Conservation (phyloP, 2,329 filamentous ascomycete genomes). For the Pseudogymnoascus sp. region DNA sequence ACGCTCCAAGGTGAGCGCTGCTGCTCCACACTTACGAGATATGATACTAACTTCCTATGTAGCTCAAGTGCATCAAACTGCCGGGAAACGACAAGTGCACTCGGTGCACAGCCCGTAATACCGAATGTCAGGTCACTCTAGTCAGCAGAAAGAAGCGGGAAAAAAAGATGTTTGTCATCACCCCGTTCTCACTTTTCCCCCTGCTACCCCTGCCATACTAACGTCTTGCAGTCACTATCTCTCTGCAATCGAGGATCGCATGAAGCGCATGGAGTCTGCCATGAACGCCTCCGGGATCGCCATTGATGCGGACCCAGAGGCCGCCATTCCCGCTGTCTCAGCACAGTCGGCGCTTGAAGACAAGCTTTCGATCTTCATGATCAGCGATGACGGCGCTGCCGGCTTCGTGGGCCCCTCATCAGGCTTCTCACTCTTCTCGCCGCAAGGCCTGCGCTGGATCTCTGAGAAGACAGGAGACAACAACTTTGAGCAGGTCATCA, state of each 20-base stretch:
- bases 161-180: constrained; percentile 15
- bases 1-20: constrained; percentile 18
- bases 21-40: background rate
- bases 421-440: constrained; percentile 22
- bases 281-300: constrained; percentile 15
- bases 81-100: constrained; percentile 15
- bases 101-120: constrained; percentile 16
- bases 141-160: constrained; percentile 21
- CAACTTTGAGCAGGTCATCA: constrained; percentile 8
- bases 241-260: constrained; percentile 19
- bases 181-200: constrained; percentile 5
- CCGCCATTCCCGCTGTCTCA: background rate
- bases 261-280: constrained; percentile 21
- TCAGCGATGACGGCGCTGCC: constrained; percentile 14
- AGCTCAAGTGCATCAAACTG: constrained; percentile 19
- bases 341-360: constrained; percentile 6
- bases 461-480: constrained; percentile 15
- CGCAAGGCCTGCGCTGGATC: constrained; percentile 20
- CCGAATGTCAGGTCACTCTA: constrained; percentile 19
- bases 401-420: constrained; percentile 19
- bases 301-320: background rate
- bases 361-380: constrained; percentile 16
- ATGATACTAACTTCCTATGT: background rate
- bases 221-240: constrained; percentile 12
- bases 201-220: background rate